Base-by-base conservation (phyloP, 768 basidiomycete genomes). In the Hypholoma fasciculare region DNA sequence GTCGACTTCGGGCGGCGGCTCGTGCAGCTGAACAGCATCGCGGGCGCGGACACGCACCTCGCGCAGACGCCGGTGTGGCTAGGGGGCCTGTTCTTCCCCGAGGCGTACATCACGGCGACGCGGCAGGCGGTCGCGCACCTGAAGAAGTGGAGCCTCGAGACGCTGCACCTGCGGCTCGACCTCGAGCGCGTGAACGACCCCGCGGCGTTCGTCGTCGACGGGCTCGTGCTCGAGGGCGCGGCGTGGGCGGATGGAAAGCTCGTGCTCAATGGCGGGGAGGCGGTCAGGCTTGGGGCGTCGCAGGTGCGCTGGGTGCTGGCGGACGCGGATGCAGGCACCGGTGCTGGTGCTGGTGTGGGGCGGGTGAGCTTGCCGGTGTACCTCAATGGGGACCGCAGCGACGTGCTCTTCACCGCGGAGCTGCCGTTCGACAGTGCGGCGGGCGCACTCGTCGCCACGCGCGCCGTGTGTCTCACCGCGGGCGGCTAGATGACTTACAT, bases 91-190 rank as follows among this genome's bases (percentile, higher is more conserved):
- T 98, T 98, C 82, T 95, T 92, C 83, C 97, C 96, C 0, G 93
- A 96, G 67, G 96, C 95, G 3, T 98, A 94, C 70, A 83, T 98
- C 65, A 98, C 96, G 0, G 96, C 96, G 1, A 96, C 94, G 2
- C 82, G 96, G 51, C 96, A 99, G 72, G 87, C 92, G n/a, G 91
- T 95, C 4, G 97, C 96, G 2, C 96, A 98, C 69, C 81, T 87
- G 55, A 94, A 90, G 75, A 86, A 87, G 63, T 93, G 92, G 90
- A 96, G 94, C 72, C 74, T 99, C 61, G 96, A 99, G 72, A 94
- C 92, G 7, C 71, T 98, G 65, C 78, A 84, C 56, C 73, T 98
- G 38, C 76, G 87, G 56, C 77, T 99, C 19, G 93, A 93, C 55
- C 84, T 98, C 34, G 94, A 91, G 63, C 80, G 85, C 36, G 86